Conservation (phyloP, 2,329 filamentous ascomycete species). For the Xylariaceae sp. region DNA sequence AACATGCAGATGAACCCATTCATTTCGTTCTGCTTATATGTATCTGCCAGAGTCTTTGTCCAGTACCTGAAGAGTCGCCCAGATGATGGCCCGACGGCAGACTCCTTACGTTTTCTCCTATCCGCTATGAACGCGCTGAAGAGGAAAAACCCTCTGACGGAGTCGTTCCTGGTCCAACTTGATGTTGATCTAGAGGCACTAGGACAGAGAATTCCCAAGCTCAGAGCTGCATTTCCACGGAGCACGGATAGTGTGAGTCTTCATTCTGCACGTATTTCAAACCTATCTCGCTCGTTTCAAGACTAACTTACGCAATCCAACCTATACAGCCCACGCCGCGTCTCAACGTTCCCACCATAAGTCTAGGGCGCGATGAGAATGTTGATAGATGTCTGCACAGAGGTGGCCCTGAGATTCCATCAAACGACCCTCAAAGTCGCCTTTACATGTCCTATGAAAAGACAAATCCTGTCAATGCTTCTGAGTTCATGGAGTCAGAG, state of each 20-base stretch:
- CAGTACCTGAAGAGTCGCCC: slow-evolving; percentile 95
- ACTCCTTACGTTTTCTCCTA: slow-evolving; percentile 84
- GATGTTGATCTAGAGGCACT: slow-evolving; percentile 84
- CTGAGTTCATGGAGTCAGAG: slow-evolving; percentile 38
- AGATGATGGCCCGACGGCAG: slow-evolving; percentile 69
- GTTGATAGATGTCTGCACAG: slow-evolving; percentile 4
- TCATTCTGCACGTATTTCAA: not conserved
- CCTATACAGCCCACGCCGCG: slow-evolving; percentile 29
- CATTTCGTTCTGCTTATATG: slow-evolving; percentile 90
- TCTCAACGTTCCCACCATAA: not conserved
- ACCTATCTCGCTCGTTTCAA: not conserved
- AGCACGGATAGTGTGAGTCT: slow-evolving; percentile 46
- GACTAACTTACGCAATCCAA: slow-evolving; percentile 21
- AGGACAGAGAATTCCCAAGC: slow-evolving; percentile 55
- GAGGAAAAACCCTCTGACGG: slow-evolving; percentile 80
- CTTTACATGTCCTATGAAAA: slow-evolving; percentile 29
- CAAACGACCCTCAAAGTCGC: slow-evolving; percentile 31
- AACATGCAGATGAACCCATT: slow-evolving; percentile 79
- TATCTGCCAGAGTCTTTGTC: slow-evolving; percentile 90
- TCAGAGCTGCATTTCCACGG: slow-evolving; percentile 51
- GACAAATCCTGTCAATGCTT: slow-evolving; percentile 36
- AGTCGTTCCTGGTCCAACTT: slow-evolving; percentile 89
- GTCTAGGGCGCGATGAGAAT: not conserved
- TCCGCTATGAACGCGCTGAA: slow-evolving; percentile 88
- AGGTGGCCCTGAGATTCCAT: slow-evolving; percentile 38